Percentiles rank a stretch among this genome's conserved stretches.
Conservation (phyloP, 805 yeast genomes). For the Deakozyma indianensis region DNA sequence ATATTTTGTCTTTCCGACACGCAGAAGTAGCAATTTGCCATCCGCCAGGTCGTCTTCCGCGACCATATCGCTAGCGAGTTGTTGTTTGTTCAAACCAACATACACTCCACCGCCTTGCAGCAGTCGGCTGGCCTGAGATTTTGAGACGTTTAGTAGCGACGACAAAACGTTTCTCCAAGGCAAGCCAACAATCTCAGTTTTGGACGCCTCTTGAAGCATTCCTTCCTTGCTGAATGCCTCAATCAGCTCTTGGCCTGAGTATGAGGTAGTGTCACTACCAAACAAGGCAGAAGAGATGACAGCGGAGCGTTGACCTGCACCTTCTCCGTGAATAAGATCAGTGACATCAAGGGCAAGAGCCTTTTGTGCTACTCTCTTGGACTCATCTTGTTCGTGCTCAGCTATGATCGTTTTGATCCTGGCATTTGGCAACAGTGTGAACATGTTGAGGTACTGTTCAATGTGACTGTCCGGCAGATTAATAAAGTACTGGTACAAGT, state of each 20-base stretch:
- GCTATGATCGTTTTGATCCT: constrained; percentile 40
- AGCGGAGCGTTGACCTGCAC: constrained; percentile 54
- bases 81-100: constrained; percentile 44
- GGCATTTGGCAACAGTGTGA: constrained; percentile 60
- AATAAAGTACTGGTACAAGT: constrained; percentile 73
- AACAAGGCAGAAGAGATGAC: constrained; percentile 54
- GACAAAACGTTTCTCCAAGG: constrained; percentile 41
- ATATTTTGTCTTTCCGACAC: constrained; percentile 53
- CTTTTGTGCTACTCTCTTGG: constrained; percentile 56
- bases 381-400: constrained; percentile 45
- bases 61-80: constrained; percentile 34
- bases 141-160: constrained; percentile 25
- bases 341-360: constrained; percentile 73
- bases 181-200: constrained; percentile 23
- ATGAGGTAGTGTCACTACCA: constrained; percentile 38
- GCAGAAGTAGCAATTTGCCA: constrained; percentile 45
- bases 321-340: constrained; percentile 75
- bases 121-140: constrained; percentile 43
- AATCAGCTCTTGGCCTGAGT: constrained; percentile 30
- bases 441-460: constrained; percentile 49
- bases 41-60: constrained; percentile 37
- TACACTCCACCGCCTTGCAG: constrained; percentile 62
- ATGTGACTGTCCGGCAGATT: constrained; percentile 70
- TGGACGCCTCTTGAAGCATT: constrained; percentile 28
- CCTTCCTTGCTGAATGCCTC: constrained; percentile 45